Evolutionary conservation across 2,329 filamentous ascomycete species (phyloP), one percentile per base, ranked within the genome.

Genomic region (Curvularia verruculosa): DNA sequence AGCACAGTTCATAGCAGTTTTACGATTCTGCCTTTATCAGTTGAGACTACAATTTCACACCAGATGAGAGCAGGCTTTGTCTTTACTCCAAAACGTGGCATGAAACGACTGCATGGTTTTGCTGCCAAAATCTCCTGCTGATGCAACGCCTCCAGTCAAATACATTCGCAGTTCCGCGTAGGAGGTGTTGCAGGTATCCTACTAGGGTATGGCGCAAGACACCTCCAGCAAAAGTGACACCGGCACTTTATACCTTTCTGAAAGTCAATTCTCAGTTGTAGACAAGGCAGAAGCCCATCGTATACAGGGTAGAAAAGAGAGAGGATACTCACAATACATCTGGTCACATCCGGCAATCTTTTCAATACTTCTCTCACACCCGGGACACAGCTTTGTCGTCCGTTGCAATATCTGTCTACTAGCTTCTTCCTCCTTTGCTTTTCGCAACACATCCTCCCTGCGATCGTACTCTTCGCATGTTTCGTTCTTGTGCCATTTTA

Each of bases 201-300:
- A 3, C 3, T 18, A 4, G 26, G 43, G 59, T 68, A 75, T n/a
- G 58, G 54, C 24, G 67, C 72, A 31, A 72, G 56, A 58, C 72
- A 80, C 43, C 68, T 37, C 75, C 75, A 80, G 61, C 78, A 80
- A 57, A 80, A 80, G 55, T 78, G 67, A 46, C 69, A 64, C 23
- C 52, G 64, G 52, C 79, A 80, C 52, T 71, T 75, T 23, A 63
- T 59, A 54, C 77, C 78, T 65, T 31, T 19, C 15, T 8, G 6
- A 6, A 0, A 18, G 24, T 45, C 10, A 53, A 31, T 23, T 4
- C 23, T 26, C 23, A 12, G 31, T n/a, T 15, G 13, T 5, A n/a
- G 31, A n/a, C 13, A 5, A 2, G 13, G 13, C 31, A 34, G 31
- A 9, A 34, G 31, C 6, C 26, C 15, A 15, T 18, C 18, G 5